Conservation (phyloP, 2,329 filamentous ascomycete genomes). For the Sporothrix phasma region DNA sequence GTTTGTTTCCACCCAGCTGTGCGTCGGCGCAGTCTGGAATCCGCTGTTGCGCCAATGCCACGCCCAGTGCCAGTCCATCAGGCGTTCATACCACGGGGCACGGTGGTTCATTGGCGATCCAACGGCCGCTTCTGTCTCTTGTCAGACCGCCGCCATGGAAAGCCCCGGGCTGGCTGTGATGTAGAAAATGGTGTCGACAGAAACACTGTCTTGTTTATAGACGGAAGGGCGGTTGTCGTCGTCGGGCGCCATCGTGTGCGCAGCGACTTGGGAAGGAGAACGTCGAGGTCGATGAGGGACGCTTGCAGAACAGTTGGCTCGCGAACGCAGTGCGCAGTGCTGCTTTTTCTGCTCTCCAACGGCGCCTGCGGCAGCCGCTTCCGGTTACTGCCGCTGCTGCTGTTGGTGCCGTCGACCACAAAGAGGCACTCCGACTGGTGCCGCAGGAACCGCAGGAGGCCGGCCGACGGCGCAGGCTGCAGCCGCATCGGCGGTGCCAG, state of each 20-base stretch:
- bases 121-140: not conserved
- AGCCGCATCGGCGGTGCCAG: constrained; percentile 8
- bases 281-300: constrained; percentile 20
- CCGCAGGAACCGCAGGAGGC: constrained; percentile 62
- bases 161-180: not conserved
- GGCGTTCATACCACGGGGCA: constrained; percentile 6
- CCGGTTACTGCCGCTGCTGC: constrained; percentile 15
- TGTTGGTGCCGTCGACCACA: constrained; percentile 28
- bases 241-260: constrained; percentile 11
- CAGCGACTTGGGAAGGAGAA: constrained; percentile 22
- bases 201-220: not conserved
- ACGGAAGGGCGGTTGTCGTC: not conserved
- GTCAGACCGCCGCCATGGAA: constrained; percentile 6
- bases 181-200: constrained; percentile 12
- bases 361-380: not conserved
- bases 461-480: constrained; percentile 40
- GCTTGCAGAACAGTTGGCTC: constrained; percentile 17
- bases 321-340: not conserved
- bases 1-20: not conserved
- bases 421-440: constrained; percentile 54
- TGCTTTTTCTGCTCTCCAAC: constrained; percentile 23
- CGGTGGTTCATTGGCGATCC: not conserved
- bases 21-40: not conserved
- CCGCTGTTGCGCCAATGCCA: constrained; percentile 3
- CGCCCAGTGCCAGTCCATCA: constrained; percentile 2